Evolutionary conservation across 2,329 filamentous ascomycete genomes (phyloP), one percentile per base, ranked within the genome.

Genomic region (Phialemoniopsis sp.): DNA sequence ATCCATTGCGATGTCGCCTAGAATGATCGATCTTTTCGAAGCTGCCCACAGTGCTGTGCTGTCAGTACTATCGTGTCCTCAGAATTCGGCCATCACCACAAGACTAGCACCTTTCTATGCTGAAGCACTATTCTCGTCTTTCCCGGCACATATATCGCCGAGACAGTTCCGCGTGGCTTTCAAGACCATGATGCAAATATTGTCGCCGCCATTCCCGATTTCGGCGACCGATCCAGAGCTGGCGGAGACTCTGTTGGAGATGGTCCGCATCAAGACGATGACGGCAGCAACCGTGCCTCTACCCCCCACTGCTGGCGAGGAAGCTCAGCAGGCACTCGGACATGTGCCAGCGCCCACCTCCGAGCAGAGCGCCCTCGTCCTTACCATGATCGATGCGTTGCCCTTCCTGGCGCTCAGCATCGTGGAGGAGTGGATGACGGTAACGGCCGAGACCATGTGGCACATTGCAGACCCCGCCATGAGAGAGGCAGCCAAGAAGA

Each of bases 91-190:
- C 13, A 66, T 94, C 16, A 82, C 87, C 13, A 75, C 81, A 8
- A 74, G 77, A 46, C 77, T 93, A 39, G 73, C 90, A 2, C 87
- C 89, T 0, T 87, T 87, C 54, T 95, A 96, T 61, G 81, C 94
- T 46, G 83, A 90, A 50, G 81, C 83, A 13, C 72, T 95, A 0
- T 87, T 95, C 54, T 71, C 76, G 15, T 82, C 88, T 1, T 95
- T 95, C 59, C 89, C 90, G 0, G 58, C 70, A 2, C 85, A 84
- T 42, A 79, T 95, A 15, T 90, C 87, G 0, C 74, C 87, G 1
- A 80, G 89, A 13, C 90, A 96, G 58, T 95, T 96, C 67, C 79
- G 89, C 21, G 72, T 95, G 9, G 90, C 89, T 10, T 90, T 95
- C 69, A 87, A 85, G 57, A 91, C 88, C 2, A 70, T 95, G 34